Percentiles rank a stretch among this genome's conserved stretches.
Conservation (phyloP, 176 grass and related monocot genomes). For the Aegilops speltoides region DNA sequence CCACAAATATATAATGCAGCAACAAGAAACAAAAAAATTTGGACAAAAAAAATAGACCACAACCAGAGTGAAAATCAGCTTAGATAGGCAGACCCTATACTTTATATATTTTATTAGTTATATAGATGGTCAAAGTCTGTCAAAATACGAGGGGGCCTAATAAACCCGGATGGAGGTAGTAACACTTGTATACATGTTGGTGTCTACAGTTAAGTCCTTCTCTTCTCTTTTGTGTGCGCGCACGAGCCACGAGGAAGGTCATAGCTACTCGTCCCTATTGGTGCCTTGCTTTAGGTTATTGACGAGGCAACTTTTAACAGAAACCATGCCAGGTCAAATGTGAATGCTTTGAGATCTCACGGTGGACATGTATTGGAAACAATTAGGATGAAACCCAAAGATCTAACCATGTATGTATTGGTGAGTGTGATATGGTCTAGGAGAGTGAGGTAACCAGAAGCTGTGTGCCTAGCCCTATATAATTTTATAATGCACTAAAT, state of each 20-base stretch:
- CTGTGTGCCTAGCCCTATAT: background rate
- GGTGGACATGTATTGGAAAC: background rate
- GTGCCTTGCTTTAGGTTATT: background rate
- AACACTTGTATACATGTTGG: background rate
- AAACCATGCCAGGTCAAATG: background rate
- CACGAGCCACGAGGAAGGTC: background rate
- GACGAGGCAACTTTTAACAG: background rate
- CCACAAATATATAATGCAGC: too few relatives aligned
- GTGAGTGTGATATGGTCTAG: background rate
- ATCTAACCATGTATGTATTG: background rate
- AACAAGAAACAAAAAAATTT: too few relatives aligned
- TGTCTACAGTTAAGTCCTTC: background rate
- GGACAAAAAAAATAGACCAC: too few relatives aligned
- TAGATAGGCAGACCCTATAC: too few relatives aligned
- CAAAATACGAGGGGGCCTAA: too few relatives aligned
- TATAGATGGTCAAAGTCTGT: too few relatives aligned
- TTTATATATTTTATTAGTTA: too few relatives aligned
- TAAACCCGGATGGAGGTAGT: too few relatives aligned
- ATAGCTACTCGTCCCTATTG: background rate
- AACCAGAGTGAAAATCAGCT: too few relatives aligned
- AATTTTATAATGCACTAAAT: background rate
- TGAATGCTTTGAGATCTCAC: background rate
- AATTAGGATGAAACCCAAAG: background rate
- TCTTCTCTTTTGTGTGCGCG: background rate
- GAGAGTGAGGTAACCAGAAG: slow-evolving; percentile 2